Evolutionary conservation across 2,329 filamentous ascomycete species (phyloP).

Genomic region (Dactylellina parvicollis): DNA sequence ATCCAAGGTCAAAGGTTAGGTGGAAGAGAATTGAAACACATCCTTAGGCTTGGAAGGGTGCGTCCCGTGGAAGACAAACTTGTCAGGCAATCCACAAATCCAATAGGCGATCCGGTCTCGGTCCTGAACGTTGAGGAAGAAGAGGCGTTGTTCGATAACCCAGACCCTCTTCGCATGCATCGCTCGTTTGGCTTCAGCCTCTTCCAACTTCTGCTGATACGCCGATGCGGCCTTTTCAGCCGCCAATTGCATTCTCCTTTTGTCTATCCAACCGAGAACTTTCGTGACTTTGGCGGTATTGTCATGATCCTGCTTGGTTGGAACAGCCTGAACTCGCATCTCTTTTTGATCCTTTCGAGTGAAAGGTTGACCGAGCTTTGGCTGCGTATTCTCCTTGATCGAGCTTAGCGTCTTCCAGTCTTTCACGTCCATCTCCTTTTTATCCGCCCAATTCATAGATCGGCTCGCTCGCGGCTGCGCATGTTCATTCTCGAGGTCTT

Average conservation of each 20-base stretch:
- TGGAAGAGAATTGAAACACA: neutral
- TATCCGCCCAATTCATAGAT: too few species aligned
- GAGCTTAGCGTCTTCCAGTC: too few species aligned
- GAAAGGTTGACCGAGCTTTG: too few species aligned
- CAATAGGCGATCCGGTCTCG: constrained; percentile 9
- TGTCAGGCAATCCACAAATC: constrained; percentile 5
- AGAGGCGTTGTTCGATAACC: neutral
- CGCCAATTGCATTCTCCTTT: neutral
- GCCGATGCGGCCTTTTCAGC: neutral
- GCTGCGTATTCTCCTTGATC: too few species aligned
- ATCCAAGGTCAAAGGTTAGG: too few species aligned
- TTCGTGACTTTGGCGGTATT: neutral
- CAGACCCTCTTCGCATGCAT: neutral
- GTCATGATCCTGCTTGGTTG: too few species aligned
- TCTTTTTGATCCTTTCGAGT: too few species aligned
- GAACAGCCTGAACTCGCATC: too few species aligned
- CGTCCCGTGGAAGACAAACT: neutral
- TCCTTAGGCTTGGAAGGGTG: neutral
- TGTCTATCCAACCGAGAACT: neutral
- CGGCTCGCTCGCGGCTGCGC: too few species aligned
- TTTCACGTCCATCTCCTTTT: neutral
- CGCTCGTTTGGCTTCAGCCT: neutral
- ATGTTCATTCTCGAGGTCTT: neutral
- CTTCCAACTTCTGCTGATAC: neutral
- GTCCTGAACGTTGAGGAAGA: neutral